Conservation (phyloP, 192 early-diverging fungal genomes). For the Coemansia sp. region DNA sequence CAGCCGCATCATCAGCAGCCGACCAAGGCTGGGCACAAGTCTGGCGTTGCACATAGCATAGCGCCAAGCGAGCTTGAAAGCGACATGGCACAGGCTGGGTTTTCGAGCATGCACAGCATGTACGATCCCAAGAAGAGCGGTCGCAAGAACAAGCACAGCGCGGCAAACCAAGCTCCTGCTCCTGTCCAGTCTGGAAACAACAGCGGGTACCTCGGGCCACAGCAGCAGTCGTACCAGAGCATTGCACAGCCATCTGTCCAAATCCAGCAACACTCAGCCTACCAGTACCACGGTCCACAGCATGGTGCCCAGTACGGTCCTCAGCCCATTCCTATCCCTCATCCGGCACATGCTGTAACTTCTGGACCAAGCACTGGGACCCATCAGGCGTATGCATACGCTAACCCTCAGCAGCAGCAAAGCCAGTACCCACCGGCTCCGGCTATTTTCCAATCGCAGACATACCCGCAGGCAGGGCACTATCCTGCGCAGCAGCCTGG, state of each 20-base stretch:
- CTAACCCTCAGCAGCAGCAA: background rate
- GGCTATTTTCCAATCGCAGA: background rate
- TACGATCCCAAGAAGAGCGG: conserved; percentile 15
- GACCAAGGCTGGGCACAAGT: background rate
- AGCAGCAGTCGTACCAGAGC: background rate
- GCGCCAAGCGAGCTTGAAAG: conserved; percentile 8
- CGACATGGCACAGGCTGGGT: conserved; percentile 21
- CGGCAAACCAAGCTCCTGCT: background rate
- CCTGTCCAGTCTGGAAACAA: background rate
- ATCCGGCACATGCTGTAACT: background rate
- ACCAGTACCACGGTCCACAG: background rate
- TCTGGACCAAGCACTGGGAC: background rate
- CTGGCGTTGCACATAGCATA: background rate
- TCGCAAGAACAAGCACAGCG: conserved; percentile 3
- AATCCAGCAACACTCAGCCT: background rate
- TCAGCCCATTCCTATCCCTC: conserved; percentile 3
- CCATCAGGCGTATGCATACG: background rate
- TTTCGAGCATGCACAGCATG: conserved; percentile 18
- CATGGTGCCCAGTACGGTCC: background rate
- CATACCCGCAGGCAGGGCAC: background rate
- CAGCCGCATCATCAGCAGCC: background rate
- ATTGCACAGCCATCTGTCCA: too few relatives aligned
- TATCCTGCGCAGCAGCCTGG: background rate
- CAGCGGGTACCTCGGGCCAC: background rate
- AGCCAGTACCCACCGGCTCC: background rate